phyloP scores from a whole-genome alignment of 202 grass and related monocot genomes.

The Dendrocalamus latiflorus region DNA sequence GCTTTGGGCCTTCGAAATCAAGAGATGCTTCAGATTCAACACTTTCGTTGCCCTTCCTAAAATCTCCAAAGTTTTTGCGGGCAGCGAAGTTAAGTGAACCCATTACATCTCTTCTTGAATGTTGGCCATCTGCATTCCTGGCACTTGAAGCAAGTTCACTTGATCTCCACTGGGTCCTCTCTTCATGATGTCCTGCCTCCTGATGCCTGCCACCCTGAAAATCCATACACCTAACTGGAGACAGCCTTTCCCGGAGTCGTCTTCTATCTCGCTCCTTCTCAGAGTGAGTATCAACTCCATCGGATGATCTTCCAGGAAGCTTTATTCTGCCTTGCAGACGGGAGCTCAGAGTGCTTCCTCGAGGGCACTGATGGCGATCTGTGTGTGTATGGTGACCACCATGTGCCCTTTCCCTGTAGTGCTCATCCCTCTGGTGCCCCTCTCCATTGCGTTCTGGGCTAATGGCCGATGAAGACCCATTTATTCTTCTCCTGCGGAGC shows the following conservation, averaged over 20 bases:
- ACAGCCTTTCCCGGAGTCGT: constrained; percentile 43
- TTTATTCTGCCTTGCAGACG: constrained; percentile 82
- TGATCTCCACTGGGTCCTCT: constrained; percentile 36
- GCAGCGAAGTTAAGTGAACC: constrained; percentile 36
- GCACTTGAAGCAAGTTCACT: constrained; percentile 43
- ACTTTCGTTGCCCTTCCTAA: constrained; percentile 40
- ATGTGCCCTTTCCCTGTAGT: no score
- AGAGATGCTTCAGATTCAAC: constrained; percentile 45
- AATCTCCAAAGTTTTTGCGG: constrained; percentile 54
- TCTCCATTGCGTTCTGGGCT: constrained; percentile 42
- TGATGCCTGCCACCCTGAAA: constrained; percentile 27
- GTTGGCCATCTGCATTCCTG: constrained; percentile 33
- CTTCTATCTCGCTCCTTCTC: constrained; percentile 53
- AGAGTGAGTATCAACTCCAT: constrained; percentile 39
- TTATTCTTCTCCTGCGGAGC: constrained; percentile 62
- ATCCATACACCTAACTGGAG: constrained; percentile 36
- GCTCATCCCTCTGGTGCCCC: constrained; percentile 18
- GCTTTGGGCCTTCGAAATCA: constrained; percentile 76
- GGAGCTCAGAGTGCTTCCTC: constrained; percentile 46
- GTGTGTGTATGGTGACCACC: constrained; percentile 25
- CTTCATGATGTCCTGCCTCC: constrained; percentile 30
- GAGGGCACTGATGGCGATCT: constrained; percentile 21
- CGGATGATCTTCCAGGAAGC: constrained; percentile 61
- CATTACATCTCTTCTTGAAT: constrained; percentile 29
- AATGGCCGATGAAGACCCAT: constrained; percentile 36